Conservation (phyloP, 2,329 filamentous ascomycete species). For the Hymenoscyphus occultus region DNA sequence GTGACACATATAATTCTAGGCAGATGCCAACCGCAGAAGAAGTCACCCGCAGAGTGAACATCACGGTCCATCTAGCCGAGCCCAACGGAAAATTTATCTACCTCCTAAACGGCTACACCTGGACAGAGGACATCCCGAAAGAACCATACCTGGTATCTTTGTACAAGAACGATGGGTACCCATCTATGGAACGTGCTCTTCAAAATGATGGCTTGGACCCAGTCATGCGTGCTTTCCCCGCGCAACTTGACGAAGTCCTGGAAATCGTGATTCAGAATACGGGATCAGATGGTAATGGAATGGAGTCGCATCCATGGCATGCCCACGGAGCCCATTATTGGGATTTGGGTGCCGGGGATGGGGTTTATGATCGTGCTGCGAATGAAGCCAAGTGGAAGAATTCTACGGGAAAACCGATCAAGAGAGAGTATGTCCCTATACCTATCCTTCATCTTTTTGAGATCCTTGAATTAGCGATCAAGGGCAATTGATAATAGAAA, state of each 20-base stretch:
- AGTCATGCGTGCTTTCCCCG: constrained; percentile 41
- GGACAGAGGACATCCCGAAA: constrained; percentile 35
- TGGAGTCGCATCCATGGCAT: constrained; percentile 47
- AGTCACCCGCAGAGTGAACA: constrained; percentile 39
- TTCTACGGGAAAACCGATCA: constrained; percentile 1
- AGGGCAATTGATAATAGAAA: background rate
- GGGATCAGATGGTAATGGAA: constrained; percentile 37
- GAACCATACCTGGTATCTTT: constrained; percentile 46
- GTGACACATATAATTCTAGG: background rate
- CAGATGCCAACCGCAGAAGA: constrained; percentile 32
- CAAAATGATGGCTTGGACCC: constrained; percentile 44
- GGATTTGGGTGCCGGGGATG: constrained; percentile 45
- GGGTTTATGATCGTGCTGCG: constrained; percentile 40
- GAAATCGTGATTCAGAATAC: constrained; percentile 45
- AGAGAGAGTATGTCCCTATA: constrained; percentile 1
- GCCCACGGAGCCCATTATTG: constrained; percentile 45
- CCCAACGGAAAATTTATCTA: constrained; percentile 27
- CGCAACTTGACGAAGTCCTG: constrained; percentile 45
- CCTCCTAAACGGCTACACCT: constrained; percentile 37
- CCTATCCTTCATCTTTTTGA: background rate
- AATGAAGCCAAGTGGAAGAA: constrained; percentile 41
- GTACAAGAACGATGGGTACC: constrained; percentile 42
- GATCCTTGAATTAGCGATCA: background rate
- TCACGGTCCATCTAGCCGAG: constrained; percentile 35
- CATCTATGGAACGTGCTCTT: constrained; percentile 43